phyloP scores from a whole-genome alignment of 441 rosid species.

The Bocquillonia castaneifolia region DNA sequence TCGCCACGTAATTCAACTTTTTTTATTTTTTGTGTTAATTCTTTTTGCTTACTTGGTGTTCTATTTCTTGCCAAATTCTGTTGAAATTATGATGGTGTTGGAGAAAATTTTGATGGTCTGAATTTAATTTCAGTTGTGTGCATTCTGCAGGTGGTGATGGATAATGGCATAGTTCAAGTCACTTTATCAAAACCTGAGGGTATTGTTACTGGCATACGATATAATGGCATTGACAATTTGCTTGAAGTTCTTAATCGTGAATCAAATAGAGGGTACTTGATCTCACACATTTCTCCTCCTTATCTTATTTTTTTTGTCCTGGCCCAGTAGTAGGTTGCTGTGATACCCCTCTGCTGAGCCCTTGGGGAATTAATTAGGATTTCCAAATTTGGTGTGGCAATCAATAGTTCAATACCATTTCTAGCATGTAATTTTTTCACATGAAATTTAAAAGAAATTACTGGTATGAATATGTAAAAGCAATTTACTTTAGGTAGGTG shows the following conservation, averaged over 20 bases:
- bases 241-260: slow-evolving; percentile 67
- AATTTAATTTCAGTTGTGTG: slow-evolving; percentile 10
- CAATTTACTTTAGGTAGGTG: background rate
- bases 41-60: slow-evolving; percentile 4
- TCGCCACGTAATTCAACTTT: slow-evolving; percentile 46
- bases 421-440: background rate
- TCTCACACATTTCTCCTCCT: background rate
- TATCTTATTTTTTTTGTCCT: background rate
- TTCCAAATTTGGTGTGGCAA: too few relatives aligned
- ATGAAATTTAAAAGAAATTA: background rate
- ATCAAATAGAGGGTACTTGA: slow-evolving; percentile 45
- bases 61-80: background rate
- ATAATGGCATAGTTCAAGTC: slow-evolving; percentile 51
- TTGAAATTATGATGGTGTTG: background rate
- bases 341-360: background rate
- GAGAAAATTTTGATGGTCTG: background rate
- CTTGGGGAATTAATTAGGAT: background rate
- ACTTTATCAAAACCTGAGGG: slow-evolving; percentile 57
- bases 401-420: background rate
- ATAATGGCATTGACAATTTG: slow-evolving; percentile 69
- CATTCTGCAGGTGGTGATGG: slow-evolving; percentile 53
- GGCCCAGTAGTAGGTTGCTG: background rate
- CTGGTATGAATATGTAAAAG: background rate
- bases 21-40: slow-evolving; percentile 1
- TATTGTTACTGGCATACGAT: slow-evolving; percentile 47